Evolutionary conservation across 2,329 filamentous ascomycete species (phyloP).

Genomic region (Lasiodiplodia sp.): DNA sequence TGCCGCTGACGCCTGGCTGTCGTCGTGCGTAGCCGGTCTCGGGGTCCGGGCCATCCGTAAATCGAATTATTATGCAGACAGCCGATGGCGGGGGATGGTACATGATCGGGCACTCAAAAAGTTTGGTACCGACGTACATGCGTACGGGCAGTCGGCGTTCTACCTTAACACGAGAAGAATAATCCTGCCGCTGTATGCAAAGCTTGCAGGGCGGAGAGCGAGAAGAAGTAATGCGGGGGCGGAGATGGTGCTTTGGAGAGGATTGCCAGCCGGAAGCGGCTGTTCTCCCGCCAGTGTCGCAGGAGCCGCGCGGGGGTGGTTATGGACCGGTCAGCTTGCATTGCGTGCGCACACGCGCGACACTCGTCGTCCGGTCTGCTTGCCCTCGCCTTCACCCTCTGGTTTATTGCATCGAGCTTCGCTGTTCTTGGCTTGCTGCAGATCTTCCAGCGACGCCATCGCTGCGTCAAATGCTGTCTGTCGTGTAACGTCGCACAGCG

Average conservation of each 20-base stretch:
- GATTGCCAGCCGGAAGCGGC: background rate
- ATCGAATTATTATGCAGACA: background rate
- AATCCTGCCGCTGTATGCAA: background rate
- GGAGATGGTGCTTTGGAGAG: background rate
- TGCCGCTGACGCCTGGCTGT: background rate
- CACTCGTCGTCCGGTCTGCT: background rate
- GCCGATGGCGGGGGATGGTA: background rate
- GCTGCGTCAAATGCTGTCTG: background rate
- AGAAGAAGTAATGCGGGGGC: background rate
- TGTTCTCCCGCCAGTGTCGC: background rate
- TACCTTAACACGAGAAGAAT: background rate
- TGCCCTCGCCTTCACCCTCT: background rate
- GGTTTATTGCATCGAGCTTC: background rate
- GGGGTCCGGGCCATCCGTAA: background rate
- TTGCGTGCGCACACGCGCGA: background rate
- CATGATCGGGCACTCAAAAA: background rate
- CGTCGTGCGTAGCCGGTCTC: background rate
- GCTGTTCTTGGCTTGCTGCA: constrained; percentile 10
- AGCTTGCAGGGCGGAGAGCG: background rate
- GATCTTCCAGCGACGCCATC: background rate
- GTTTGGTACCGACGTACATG: background rate
- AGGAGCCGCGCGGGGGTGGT: background rate
- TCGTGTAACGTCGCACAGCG: constrained; percentile 17
- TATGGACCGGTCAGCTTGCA: background rate
- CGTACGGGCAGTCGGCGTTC: background rate